Base-by-base conservation (phyloP, 768 basidiomycete species). In the Tylopilus felleus region DNA sequence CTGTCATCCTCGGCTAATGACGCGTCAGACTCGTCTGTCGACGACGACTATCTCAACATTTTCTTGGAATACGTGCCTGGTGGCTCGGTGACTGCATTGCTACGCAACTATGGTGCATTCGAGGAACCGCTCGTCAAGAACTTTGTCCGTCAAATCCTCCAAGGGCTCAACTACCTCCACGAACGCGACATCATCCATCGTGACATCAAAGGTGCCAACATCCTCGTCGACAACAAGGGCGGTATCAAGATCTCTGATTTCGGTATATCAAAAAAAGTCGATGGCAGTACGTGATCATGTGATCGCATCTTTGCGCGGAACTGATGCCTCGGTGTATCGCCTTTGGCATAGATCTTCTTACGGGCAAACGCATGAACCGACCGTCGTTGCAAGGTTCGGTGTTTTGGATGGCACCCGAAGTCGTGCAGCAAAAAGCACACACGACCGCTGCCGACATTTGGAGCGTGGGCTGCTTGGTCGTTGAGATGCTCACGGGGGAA, bases 381-480 rank as follows among this genome's bases (percentile, higher is more conserved):
- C 91, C 93, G 5, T 98, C 97, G 1, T 74, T 98, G 6, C 97
- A 98, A 70, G 97, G 97, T 2, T 97, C 94, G 1, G 95, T 98
- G 12, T 98, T 97, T 73, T 98, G 96, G 96, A 98, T 98, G 96
- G 96, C 96, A 0, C 96, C 96, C 0, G 96, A 98, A 71, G 93
- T 98, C 19, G 97, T 98, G 55, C 95, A 95, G 66, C 97, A 99
- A 74, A 93, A 86, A 23, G 82, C 85, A 0, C 92, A 97, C 66
- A 95, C 93, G 10, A 80, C 78, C 56, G 95, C 95, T 65, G 93
- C 94, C 7, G 95, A 97, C 68, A 95, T 97, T 51, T 98, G 95
- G 95, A 92, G 90, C 67, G 87, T 98, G 1, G 94, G 94, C 2
- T 96, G 94, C 69, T 73, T 98, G 44, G 86, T 97, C 23, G 92